phyloP scores from a whole-genome alignment of 2,329 filamentous ascomycete genomes.

The Cladophialophora exuberans region DNA sequence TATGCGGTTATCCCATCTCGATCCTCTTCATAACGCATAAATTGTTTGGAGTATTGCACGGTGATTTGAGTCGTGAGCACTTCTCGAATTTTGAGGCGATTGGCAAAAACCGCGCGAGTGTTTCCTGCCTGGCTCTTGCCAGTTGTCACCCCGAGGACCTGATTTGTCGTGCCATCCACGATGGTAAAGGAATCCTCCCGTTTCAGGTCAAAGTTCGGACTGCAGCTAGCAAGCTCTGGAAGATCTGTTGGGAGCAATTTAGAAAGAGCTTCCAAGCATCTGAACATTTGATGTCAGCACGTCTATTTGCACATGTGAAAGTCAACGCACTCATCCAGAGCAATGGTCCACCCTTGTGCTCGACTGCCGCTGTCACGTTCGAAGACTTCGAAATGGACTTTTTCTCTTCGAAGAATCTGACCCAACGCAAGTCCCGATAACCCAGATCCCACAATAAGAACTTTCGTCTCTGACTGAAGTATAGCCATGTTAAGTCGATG shows the following conservation, averaged over 20 bases:
- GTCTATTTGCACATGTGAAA: background rate
- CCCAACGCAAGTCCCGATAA: conserved; percentile 27
- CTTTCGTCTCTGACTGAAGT: background rate
- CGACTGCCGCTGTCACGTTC: background rate
- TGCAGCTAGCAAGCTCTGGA: background rate
- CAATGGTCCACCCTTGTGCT: conserved; percentile 4
- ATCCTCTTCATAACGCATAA: conserved; percentile 5
- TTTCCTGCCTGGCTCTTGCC: background rate
- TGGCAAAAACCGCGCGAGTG: background rate
- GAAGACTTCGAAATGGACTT: conserved; percentile 3
- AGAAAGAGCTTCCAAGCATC: background rate
- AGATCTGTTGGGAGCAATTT: background rate
- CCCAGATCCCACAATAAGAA: conserved; percentile 8
- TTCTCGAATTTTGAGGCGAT: background rate
- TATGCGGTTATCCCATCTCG: background rate
- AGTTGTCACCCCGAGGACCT: background rate
- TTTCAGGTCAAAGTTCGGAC: background rate
- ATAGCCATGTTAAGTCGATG: background rate
- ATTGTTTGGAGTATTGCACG: conserved; percentile 1
- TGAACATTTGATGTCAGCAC: background rate
- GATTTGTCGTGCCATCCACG: background rate
- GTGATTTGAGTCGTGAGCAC: background rate
- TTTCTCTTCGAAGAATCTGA: conserved; percentile 4
- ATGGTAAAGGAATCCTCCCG: background rate
- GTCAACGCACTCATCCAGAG: conserved; percentile 1